Conservation (phyloP, 257 asterid genomes). For the Forsythia viridissima region DNA sequence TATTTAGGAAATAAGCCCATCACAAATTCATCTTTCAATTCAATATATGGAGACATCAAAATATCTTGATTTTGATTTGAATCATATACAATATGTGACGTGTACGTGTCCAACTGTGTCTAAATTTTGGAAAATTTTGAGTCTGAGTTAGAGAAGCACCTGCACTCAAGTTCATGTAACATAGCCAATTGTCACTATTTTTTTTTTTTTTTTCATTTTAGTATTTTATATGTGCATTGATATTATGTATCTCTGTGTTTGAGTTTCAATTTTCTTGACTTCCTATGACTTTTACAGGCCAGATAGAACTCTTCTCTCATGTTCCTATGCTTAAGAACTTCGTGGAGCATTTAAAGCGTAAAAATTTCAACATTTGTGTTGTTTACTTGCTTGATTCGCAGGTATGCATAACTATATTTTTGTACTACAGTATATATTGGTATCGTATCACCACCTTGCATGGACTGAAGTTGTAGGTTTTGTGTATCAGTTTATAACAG, state of each 20-base stretch:
- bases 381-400: conserved; percentile 96
- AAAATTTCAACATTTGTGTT: conserved; percentile 85
- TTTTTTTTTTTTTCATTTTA: not conserved
- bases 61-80: not conserved
- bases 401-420: conserved; percentile 41
- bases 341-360: conserved; percentile 76
- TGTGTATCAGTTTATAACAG: conserved; percentile 73
- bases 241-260: not conserved
- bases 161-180: not conserved
- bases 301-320: conserved; percentile 94
- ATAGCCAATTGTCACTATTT: not conserved
- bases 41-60: not conserved
- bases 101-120: not conserved
- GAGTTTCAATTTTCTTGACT: conserved; percentile 21
- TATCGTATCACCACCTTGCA: conserved; percentile 15
- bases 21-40: not conserved
- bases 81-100: not conserved
- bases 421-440: not conserved
- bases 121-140: not conserved
- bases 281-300: conserved; percentile 55
- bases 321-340: conserved; percentile 93
- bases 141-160: not conserved
- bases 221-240: not conserved
- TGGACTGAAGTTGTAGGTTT: conserved; percentile 22
- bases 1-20: not conserved